Evolutionary conservation across 768 basidiomycete genomes (phyloP).

Genomic region (Leccinum barrowsii): DNA sequence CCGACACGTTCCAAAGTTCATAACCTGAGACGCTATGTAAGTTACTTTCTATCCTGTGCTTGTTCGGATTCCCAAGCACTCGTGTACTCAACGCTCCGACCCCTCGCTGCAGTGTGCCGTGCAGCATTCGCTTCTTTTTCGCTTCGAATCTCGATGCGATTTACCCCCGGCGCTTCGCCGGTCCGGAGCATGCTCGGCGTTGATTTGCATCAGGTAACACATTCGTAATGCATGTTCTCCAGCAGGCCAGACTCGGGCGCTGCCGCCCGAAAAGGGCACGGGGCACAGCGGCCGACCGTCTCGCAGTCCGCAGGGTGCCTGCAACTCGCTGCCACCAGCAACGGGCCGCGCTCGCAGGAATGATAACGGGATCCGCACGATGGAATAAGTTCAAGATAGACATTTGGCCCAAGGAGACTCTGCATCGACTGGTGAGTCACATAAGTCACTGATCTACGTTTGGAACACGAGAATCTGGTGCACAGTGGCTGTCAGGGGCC

Average conservation of each 20-base stretch:
- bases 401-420: not conserved
- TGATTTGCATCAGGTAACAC: constrained; percentile 3
- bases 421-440: not conserved
- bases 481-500: constrained; percentile 28
- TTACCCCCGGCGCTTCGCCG: not conserved
- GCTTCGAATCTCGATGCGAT: not conserved
- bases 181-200: not conserved
- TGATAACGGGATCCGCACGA: not conserved
- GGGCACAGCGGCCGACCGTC: not conserved
- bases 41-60: not conserved
- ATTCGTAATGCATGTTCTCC: constrained; percentile 10
- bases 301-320: not conserved
- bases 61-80: not conserved
- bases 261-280: not conserved
- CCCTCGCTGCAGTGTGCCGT: not conserved
- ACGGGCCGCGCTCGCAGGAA: not conserved
- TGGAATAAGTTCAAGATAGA: not conserved
- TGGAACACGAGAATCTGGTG: constrained; percentile 33
- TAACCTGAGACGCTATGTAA: not conserved
- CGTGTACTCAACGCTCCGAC: not conserved
- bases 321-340: not conserved
- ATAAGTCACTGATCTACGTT: not conserved
- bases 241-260: constrained; percentile 4
- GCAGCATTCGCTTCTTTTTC: not conserved
- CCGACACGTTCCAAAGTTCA: constrained; percentile 26